Evolutionary conservation across 225 moss, liverwort and hornwort species (phyloP), one percentile per base, ranked within the genome.

Genomic region (Pseudisothecium myosuroides): DNA sequence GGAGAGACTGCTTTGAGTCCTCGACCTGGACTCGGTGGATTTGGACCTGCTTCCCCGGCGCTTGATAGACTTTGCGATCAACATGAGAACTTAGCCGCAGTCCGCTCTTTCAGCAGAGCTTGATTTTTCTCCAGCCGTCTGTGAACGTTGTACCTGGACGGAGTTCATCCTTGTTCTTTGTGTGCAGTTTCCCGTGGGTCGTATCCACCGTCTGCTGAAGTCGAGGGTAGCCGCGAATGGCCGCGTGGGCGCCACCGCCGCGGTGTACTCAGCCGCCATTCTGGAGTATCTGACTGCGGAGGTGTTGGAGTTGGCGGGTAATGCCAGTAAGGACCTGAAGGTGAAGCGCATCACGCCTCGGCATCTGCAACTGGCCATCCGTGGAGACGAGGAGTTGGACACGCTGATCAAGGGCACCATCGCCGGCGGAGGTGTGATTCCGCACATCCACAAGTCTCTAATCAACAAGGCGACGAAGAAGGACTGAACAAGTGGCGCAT

Each of bases 341-440:
- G 97, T 97, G 91, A 97, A 97, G 92, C 97, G 97, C 12, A 97
- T 97, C 89, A 97, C 97, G 0, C 97, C 97, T 2, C 95, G 97
- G 17, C 97, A 97, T 93, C 90, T 97, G 62, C 97, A 97, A 59
- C 95, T 97, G 19, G 97, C 97, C 34, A 96, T 96, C 77, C 92
- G 96, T 80, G 93, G 96, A 89, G 96, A 91, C 76, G 92, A 92
- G 88, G 94, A 96, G 95, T 81, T 96, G 78, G 96, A 96, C 80
- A 96, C 96, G 20, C 92, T 96, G 90, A 52, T 96, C 89, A 96
- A 96, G 92, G 95, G 96, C 19, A 96, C 95, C 15, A 95, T 96
- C 78, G 96, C 96, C 2, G 97, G 97, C 52, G 97, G 97, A 85
- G 96, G 93, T 12, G 93, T 93, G 54, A 93, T 97, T 32, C 97